Percentiles rank a stretch among this genome's conserved stretches.
These are phyloP conservation scores for Begonia loranthoides DNA, from an alignment of 306 rosid genomes.

Conservation along the genomic window DNA sequence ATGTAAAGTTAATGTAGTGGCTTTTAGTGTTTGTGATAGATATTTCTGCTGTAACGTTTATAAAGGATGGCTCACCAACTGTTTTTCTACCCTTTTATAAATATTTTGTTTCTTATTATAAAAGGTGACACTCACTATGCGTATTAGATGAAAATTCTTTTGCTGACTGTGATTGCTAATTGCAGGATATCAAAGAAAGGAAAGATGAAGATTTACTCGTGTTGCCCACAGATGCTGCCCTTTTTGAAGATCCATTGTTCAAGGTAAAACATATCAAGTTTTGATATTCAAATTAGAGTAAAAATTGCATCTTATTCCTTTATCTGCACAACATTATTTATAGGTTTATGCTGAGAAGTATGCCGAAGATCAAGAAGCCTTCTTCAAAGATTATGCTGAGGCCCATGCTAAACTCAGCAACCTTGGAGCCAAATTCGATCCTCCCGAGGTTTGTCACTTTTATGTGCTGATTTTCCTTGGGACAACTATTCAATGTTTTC, in stretches of 20 bases:
- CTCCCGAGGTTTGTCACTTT: conserved; percentile 69
- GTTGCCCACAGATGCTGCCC: conserved; percentile 89
- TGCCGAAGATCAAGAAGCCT: conserved; percentile 77
- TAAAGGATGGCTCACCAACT: no score
- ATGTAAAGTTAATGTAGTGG: no score
- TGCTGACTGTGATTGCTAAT: conserved; percentile 15
- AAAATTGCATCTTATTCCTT: no score
- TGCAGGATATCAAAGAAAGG: conserved; percentile 75
- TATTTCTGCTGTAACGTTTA: no score
- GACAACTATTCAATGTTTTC: no score
- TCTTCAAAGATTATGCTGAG: conserved; percentile 95
- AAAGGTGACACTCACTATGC: conserved; percentile 2
- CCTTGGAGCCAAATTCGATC: conserved; percentile 88
- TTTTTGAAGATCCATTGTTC: conserved; percentile 88
- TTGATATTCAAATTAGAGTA: no score
- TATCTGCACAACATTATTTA: conserved; percentile 4
- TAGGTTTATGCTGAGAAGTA: conserved; percentile 89
- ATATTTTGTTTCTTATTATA: no score
- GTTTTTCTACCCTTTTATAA: no score
- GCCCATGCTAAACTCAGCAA: conserved; percentile 98
- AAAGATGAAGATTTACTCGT: conserved; percentile 81
- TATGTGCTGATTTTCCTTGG: not conserved
- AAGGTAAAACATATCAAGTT: conserved; percentile 32
- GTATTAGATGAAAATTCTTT: conserved; percentile 7
- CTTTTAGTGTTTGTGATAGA: no score